phyloP scores from a whole-genome alignment of 805 yeast species.

The Ogataea sp. region DNA sequence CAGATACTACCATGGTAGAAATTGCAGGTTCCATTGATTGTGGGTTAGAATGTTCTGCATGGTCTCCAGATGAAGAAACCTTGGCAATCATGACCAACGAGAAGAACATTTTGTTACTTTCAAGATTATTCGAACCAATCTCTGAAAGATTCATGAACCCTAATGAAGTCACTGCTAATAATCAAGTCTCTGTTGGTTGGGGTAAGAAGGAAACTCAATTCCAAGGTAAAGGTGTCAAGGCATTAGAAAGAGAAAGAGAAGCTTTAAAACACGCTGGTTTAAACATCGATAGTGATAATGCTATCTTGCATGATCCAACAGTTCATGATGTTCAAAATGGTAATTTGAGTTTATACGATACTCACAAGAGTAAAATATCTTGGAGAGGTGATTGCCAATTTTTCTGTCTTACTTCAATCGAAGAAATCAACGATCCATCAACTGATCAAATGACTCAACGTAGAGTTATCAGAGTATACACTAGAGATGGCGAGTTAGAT shows the following conservation, averaged over 20 bases:
- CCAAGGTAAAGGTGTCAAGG: conserved; percentile 86
- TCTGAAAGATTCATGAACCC: conserved; percentile 51
- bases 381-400: conserved; percentile 97
- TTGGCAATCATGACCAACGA: conserved; percentile 60
- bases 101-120: conserved; percentile 53
- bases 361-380: conserved; percentile 41
- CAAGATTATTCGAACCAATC: conserved; percentile 73
- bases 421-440: too few relatives aligned
- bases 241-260: conserved; percentile 54
- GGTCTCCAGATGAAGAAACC: conserved; percentile 93
- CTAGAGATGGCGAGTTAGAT: conserved; percentile 69
- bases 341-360: conserved; percentile 47
- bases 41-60: conserved; percentile 62
- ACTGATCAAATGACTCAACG: conserved; percentile 36
- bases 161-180: conserved; percentile 59
- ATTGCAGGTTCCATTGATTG: conserved; percentile 81
- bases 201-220: conserved; percentile 96
- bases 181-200: conserved; percentile 97
- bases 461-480: conserved; percentile 77
- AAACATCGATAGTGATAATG: conserved; percentile 48
- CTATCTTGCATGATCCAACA: conserved; percentile 77
- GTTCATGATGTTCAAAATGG: conserved; percentile 71
- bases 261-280: conserved; percentile 60
- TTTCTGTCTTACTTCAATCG: conserved; percentile 62
- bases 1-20: conserved; percentile 52